A percentile compares a stretch with the other conserved stretches of the same genome.
Evolutionary conservation across 768 basidiomycete species (phyloP).

Genomic region (Trametes punicea): DNA sequence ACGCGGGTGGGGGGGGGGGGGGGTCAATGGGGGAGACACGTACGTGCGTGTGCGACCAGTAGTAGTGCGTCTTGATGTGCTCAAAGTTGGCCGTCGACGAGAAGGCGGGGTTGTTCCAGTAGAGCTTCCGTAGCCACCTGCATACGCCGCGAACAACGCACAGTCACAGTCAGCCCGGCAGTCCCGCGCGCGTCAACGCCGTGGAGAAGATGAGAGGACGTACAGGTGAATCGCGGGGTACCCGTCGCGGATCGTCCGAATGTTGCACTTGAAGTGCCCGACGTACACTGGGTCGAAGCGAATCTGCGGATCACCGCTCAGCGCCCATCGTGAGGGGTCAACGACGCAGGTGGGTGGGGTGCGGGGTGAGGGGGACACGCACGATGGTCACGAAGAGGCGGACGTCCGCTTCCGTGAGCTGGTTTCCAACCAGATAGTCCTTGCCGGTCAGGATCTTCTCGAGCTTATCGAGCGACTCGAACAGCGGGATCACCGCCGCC

Average conservation of each 20-base stretch:
- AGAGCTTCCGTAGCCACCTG: constrained; percentile 82
- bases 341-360: no score
- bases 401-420: constrained; percentile 79
- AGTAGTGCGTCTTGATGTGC: constrained; percentile 80
- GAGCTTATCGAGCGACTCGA: constrained; percentile 74
- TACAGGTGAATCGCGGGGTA: constrained; percentile 80
- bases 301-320: no score
- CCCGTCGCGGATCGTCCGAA: constrained; percentile 78
- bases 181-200: neutral
- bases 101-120: constrained; percentile 91
- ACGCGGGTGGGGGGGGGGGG: neutral
- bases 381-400: constrained; percentile 93
- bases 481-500: constrained; percentile 67
- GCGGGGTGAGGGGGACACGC: no score
- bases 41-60: constrained; percentile 56
- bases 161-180: no score
- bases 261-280: constrained; percentile 92
- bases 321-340: no score
- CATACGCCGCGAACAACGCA: neutral
- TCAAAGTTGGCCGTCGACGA: constrained; percentile 83
- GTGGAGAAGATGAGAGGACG: constrained; percentile 18
- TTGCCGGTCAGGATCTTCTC: constrained; percentile 77
- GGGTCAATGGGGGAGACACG: neutral
- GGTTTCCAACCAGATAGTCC: constrained; percentile 80
- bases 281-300: constrained; percentile 91